Evolutionary conservation across 2,329 filamentous ascomycete species (phyloP).

Genomic region (Graphilbum fragrans): DNA sequence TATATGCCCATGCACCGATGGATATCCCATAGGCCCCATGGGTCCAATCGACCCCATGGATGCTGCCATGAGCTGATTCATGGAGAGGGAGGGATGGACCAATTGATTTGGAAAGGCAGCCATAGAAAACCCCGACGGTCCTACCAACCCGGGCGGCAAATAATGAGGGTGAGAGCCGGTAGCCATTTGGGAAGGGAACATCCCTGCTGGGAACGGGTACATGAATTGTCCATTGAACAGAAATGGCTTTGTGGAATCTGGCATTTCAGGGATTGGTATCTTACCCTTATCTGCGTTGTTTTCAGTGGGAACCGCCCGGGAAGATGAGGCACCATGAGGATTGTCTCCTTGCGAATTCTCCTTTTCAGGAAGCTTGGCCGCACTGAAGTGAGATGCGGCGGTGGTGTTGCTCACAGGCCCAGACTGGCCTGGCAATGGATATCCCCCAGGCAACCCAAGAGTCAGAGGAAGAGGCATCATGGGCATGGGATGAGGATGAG

Average conservation of each 20-base stretch:
- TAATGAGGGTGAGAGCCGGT: slow-evolving; percentile 5
- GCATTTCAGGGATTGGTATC: slow-evolving; percentile 29
- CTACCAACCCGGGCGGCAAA: slow-evolving; percentile 8
- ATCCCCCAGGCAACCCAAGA: slow-evolving; percentile 9
- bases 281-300: slow-evolving; percentile 20
- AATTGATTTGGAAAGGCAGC: slow-evolving; percentile 12
- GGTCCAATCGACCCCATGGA: slow-evolving; percentile 1
- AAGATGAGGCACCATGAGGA: slow-evolving; percentile 5
- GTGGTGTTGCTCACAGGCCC: background rate
- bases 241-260: slow-evolving; percentile 33
- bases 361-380: slow-evolving; percentile 11
- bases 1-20: background rate
- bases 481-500: slow-evolving; percentile 20
- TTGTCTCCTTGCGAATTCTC: slow-evolving; percentile 13
- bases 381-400: slow-evolving; percentile 1
- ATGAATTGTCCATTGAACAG: slow-evolving; percentile 23
- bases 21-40: no score
- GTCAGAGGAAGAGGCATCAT: slow-evolving; percentile 30
- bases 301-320: slow-evolving; percentile 6
- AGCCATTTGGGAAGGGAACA: slow-evolving; percentile 6
- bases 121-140: slow-evolving; percentile 11
- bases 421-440: slow-evolving; percentile 8
- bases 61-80: slow-evolving; percentile 11
- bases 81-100: slow-evolving; percentile 11
- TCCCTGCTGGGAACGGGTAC: slow-evolving; percentile 16